phyloP scores from a whole-genome alignment of 306 rosid genomes.

The Nissolia schottii region DNA sequence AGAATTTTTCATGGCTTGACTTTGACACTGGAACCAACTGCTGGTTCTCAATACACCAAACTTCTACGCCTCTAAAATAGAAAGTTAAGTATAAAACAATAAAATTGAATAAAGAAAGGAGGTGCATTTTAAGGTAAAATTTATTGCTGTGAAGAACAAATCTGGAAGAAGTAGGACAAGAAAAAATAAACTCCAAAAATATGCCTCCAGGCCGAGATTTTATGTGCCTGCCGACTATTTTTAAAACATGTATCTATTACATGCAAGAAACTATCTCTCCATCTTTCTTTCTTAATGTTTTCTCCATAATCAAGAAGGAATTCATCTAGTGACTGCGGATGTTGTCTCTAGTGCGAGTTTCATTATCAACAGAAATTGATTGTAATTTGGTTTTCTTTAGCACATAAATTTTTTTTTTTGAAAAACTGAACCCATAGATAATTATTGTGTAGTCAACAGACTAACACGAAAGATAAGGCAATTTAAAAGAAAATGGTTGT shows the following conservation, averaged over 20 bases:
- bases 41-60: slow-evolving; percentile 89
- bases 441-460: not conserved
- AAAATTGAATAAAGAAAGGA: slow-evolving; percentile 21
- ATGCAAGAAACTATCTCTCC: not conserved
- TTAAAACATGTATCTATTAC: not conserved
- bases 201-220: not conserved
- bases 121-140: not conserved
- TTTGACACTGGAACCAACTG: slow-evolving; percentile 54
- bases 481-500: slow-evolving; percentile 17
- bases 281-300: not conserved
- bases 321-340: not conserved
- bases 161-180: slow-evolving; percentile 5
- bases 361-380: not conserved
- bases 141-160: slow-evolving; percentile 7
- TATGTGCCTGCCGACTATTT: not conserved
- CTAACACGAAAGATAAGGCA: not conserved
- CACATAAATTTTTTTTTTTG: too few species aligned
- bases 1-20: slow-evolving; percentile 69
- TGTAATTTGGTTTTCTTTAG: not conserved
- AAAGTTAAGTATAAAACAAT: slow-evolving; percentile 48
- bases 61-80: slow-evolving; percentile 68
- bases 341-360: slow-evolving; percentile 6
- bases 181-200: not conserved
- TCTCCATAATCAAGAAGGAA: slow-evolving; percentile 1
- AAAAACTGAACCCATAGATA: not conserved